Evolutionary conservation across 495 filamentous ascomycete genomes (phyloP), one percentile per base, ranked within the genome.

Genomic region (Podospora fimiseda): DNA sequence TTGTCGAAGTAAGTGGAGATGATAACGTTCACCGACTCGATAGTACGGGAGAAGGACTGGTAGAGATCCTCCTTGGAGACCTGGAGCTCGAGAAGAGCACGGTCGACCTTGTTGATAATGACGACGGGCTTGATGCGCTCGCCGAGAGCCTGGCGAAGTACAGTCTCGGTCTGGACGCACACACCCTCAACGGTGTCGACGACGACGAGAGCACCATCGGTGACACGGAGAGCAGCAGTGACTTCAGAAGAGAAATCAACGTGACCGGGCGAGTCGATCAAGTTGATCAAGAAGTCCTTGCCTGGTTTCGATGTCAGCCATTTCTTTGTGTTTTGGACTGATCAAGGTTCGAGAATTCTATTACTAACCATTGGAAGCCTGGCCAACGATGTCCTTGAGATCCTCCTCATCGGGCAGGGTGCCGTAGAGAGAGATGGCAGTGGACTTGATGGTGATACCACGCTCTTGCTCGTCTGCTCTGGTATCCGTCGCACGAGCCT

Each of bases 221-320:
- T 99, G 76, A 99, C 93, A 88, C 93, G 93, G 65, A 99, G 91
- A 68, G 93, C 93, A 71, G 93, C 93, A 67, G 93, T 99, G 70
- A 99, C 93, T 74, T 99, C 93, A 58, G 93, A 99, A 19, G 93
- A 99, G 86, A 99, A 99, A 78, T 99, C 93, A 74, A 99, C 93
- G 90, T 99, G 93, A 80, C 93, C 93, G 56, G 93, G 93, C 23
- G 93, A 99, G 74, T 99, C 93, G 76, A 99, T 99, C 81, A 99
- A 80, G 84, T 99, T 99, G 83, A 99, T 92, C 83, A 99, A 82
- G 84, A 99, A 99, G 72, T 96, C 89, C 57, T 72, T 80, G 78
- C 74, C 94, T 67, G 51, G 22, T 13, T 14, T 8, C 13, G 14
- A 9, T 6, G 45, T 62, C 39, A 59, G 52, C 46, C 23, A 16